Percentiles rank a stretch among this genome's conserved stretches.
phyloP scores from a whole-genome alignment of 306 rosid species.

The Castanea crenata region DNA sequence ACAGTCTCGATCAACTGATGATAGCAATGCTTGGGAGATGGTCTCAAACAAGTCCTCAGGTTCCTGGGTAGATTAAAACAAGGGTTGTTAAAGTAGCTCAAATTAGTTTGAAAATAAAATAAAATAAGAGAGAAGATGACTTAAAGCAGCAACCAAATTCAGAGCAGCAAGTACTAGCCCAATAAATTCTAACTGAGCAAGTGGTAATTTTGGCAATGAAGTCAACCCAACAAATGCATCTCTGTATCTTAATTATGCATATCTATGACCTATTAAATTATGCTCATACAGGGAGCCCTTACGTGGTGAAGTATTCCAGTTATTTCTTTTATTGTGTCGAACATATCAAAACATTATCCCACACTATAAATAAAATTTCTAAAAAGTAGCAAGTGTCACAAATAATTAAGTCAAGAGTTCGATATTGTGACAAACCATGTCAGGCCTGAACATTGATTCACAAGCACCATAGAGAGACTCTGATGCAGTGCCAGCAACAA shows the following conservation, averaged over 20 bases:
- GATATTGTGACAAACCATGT: constrained; percentile 63
- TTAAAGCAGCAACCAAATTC: not conserved
- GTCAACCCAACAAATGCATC: not conserved
- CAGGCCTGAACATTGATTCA: constrained; percentile 93
- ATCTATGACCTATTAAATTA: not conserved
- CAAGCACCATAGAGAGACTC: constrained; percentile 99
- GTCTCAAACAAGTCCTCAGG: constrained; percentile 93
- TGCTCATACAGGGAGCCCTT: not conserved
- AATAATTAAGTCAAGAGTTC: constrained; percentile 17
- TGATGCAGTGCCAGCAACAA: constrained; percentile 95
- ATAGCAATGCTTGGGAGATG: constrained; percentile 87
- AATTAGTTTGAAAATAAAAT: not conserved
- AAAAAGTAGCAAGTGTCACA: not conserved
- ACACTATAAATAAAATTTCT: not conserved
- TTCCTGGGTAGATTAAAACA: constrained; percentile 55
- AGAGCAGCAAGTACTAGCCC: not conserved
- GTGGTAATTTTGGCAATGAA: not conserved
- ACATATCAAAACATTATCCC: not conserved
- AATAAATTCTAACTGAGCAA: not conserved
- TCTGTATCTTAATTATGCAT: not conserved
- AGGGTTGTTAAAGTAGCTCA: constrained; percentile 2
- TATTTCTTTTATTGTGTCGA: not conserved
- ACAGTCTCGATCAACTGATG: constrained; percentile 99
- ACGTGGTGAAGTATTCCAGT: not conserved
- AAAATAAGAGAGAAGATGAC: not conserved